Evolutionary conservation across 345 rosid genomes (phyloP).

Genomic region (Sonneratia alba): DNA sequence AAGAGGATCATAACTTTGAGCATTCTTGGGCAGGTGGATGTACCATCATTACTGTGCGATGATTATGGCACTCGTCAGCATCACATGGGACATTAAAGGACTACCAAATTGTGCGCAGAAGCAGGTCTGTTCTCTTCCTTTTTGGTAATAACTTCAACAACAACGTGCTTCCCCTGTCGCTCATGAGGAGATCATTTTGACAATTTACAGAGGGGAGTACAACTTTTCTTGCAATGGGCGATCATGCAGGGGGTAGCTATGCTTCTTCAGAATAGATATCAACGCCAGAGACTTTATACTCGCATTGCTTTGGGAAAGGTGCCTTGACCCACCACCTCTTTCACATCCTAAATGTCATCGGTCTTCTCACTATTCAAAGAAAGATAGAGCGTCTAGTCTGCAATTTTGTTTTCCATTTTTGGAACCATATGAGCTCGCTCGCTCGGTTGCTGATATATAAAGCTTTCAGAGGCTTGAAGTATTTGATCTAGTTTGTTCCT

Average conservation of each 20-base stretch:
- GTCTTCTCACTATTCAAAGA: not conserved
- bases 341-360: not conserved
- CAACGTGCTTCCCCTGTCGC: not conserved
- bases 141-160: not conserved
- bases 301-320: slow-evolving; percentile 99
- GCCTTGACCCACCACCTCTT: not conserved
- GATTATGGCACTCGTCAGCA: slow-evolving; percentile 96
- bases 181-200: not conserved
- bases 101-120: slow-evolving; percentile 92
- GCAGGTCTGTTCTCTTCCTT: slow-evolving; percentile 43
- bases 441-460: not conserved
- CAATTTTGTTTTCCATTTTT: not conserved
- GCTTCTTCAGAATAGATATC: slow-evolving; percentile 98
- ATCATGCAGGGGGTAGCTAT: slow-evolving; percentile 99
- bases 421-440: not conserved
- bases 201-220: slow-evolving; percentile 75
- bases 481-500: not conserved
- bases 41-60: slow-evolving; percentile 97
- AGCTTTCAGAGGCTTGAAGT: not conserved
- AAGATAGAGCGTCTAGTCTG: not conserved
- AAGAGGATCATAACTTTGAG: not conserved
- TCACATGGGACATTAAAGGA: slow-evolving; percentile 98
- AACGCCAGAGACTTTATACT: slow-evolving; percentile 96
- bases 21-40: slow-evolving; percentile 71
- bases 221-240: slow-evolving; percentile 98